Base-by-base conservation (phyloP, 2,329 filamentous ascomycete species). In the Coniosporium tulheliwenetii region DNA sequence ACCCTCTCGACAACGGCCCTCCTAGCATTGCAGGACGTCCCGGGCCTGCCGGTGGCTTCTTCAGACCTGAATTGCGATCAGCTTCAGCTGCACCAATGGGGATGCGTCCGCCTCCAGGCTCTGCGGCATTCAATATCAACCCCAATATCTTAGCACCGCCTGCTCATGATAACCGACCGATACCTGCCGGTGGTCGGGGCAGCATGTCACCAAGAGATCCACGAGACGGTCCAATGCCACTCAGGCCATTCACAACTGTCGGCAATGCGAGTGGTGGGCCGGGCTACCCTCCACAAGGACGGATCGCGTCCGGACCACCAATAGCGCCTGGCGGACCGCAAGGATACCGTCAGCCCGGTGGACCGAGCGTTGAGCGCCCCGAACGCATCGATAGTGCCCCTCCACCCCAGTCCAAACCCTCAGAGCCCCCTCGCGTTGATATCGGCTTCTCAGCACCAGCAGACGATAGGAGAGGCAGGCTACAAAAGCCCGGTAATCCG, bases 1-100 rank as follows among this genome's bases (percentile, higher is more conserved):
- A 86, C 50, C 81, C 81, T 0, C 69, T 78, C 39, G 79, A 83
- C 47, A 77, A 82, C 47, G 65, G 67, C 40, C 71, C 75, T 14
- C 64, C 70, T n/a, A 55, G 57, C 39, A 51, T 49, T 31, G 36
- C 36, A 37, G 13, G n/a, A 52, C 53, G 32, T 32, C 45, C 30
- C 14, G 52, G 48, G 48, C 58, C 42, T 3, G 43, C 45, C 37
- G 44, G 52, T 52, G 60, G 60, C 8, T 63, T 61, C 15, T 63
- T 65, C 48, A 61, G 56, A 31, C 56, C 69, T 2, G 65, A 67
- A 33, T 54, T 71, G 4, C 69, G 71, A 5, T 61, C 70, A 19
- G 65, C 67, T 8, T 65, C 65, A 26, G 48, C 51, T 15, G 50
- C 40, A 67, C 69, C 47, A 65, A 71, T 1, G 69, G 71, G 73